Evolutionary conservation across 2,329 filamentous ascomycete species (phyloP), one percentile per base, ranked within the genome.

Genomic region (Aureobasidium sp.): DNA sequence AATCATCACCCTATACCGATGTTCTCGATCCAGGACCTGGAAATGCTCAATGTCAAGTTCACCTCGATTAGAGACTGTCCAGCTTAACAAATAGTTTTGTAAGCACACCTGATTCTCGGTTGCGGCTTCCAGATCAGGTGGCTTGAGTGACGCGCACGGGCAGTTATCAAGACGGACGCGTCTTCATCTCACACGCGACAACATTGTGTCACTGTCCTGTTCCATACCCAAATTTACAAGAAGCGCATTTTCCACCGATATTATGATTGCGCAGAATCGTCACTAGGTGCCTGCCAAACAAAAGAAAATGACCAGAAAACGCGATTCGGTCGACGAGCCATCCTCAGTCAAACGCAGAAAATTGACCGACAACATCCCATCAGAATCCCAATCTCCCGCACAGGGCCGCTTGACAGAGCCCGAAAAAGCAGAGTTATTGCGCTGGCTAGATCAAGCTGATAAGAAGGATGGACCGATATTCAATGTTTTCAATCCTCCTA

Each of bases 261-360:
- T 32, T 32, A 42, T 55, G 51, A 26, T 26, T 5, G 23, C 26
- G 51, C 37, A 55, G n/a, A 20, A 8, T 23, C n/a, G 47, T 15
- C 37, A 5, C 13, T 55, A 42, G 15, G 26, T 17, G 26, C n/a
- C 7, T 55, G 26, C 26, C 36, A 20, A 26, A 12, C 13, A 10
- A 48, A 37, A n/a, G 5, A 58, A n/a, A 10, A 58, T 58, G 55
- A 29, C 53, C n/a, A 27, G 27, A 4, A 58, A 58, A 39, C 55
- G 55, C 42, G 41, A 58, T 13, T 5, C 27, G 39, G 15, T 29
- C 12, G 29, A 23, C 42, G 42, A 48, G 42, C 42, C 66, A 64
- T 63, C 64, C 23, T 60, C 53, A 39, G 37, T n/a, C 37, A 63
- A 59, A 27, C 44, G 55, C 27, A 46, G 42, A 52, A 59, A 47